These are phyloP conservation scores for Gentiana macrophylla DNA, from an alignment of 257 asterid genomes.

Conservation along the genomic window DNA sequence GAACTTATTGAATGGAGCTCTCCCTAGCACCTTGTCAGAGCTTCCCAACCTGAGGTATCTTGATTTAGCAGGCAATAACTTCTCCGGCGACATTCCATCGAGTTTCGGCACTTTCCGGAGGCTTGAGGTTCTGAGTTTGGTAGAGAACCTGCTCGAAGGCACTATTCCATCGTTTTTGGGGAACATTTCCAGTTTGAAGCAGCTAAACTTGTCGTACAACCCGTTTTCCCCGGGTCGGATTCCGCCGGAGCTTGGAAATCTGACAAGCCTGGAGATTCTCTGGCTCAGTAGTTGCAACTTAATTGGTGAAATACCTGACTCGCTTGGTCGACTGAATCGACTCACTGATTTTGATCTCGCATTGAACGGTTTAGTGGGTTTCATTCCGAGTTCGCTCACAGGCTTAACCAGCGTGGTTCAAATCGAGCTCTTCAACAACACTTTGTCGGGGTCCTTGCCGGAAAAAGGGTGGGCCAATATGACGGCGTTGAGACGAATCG, in stretches of 20 bases:
- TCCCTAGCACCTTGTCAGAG: constrained; percentile 43
- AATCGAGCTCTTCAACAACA: constrained; percentile 84
- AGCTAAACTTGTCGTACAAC: constrained; percentile 83
- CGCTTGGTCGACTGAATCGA: constrained; percentile 54
- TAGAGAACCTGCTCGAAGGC: constrained; percentile 73
- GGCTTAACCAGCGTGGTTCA: constrained; percentile 58
- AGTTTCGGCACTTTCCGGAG: constrained; percentile 61
- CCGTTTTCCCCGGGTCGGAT: constrained; percentile 77
- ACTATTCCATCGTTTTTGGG: constrained; percentile 65
- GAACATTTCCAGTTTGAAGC: constrained; percentile 63
- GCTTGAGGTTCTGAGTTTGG: constrained; percentile 73
- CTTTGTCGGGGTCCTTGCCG: constrained; percentile 74
- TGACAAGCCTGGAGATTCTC: constrained; percentile 57
- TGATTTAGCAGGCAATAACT: constrained; percentile 83
- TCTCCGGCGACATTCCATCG: constrained; percentile 76
- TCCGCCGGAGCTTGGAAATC: constrained; percentile 80
- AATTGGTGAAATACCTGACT: constrained; percentile 66
- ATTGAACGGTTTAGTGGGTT: constrained; percentile 50
- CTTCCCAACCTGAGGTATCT: constrained; percentile 63
- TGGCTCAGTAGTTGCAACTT: constrained; percentile 81
- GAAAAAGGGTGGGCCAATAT: constrained; percentile 69
- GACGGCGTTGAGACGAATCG: constrained; percentile 68
- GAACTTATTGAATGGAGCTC: constrained; percentile 62
- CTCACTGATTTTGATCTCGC: constrained; percentile 82
- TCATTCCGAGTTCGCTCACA: constrained; percentile 59